Base-by-base conservation (phyloP, 306 rosid species). In the Vigna mungo region DNA sequence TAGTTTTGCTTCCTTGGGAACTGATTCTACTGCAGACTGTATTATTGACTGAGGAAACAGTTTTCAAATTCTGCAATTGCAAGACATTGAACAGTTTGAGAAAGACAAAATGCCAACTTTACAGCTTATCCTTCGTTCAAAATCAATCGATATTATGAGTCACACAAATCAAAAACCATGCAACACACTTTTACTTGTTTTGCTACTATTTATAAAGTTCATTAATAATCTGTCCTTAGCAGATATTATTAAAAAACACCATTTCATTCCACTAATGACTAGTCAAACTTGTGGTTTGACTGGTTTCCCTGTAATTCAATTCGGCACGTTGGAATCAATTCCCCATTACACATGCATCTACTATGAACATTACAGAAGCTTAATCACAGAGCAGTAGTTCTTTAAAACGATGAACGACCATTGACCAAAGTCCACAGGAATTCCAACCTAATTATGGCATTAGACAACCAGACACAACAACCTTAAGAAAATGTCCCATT, bases 1-100 rank as follows among this genome's bases (percentile, higher is more conserved):
- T 43, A 69, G 74, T 58, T 64, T 51, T 83, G 64, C 30, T 37
- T 76, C 76, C 65, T 84, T 72, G 88, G 88, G 71, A 84, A 78
- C 66, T 72, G 86, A 71, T 68, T 37, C 37, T 63, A 79, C 82
- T 36, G 9, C 13, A 30, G 16, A 44, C 51, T 47, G 46, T 37
- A 58, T 53, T 60, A 76, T 66, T 58, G 69, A 84, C 13, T 18
- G 64, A 52, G 64, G 21, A 59, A 55, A 59, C 32, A 30, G 80
- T 77, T 77, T 77, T 60, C 78, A 67, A 67, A 66, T 63, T 43
- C 12, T 44, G 48, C 48, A 11, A 44, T 70, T 76, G 76, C 79
- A 30, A 75, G 67, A 74, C 75, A 74, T 8, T 56, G 72, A 37
- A 18, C 17, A 56, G 39, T 67, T 36, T 34, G 21, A 54, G 52